Base-by-base conservation (phyloP, 805 yeast genomes). In the Brettanomyces sp. region DNA sequence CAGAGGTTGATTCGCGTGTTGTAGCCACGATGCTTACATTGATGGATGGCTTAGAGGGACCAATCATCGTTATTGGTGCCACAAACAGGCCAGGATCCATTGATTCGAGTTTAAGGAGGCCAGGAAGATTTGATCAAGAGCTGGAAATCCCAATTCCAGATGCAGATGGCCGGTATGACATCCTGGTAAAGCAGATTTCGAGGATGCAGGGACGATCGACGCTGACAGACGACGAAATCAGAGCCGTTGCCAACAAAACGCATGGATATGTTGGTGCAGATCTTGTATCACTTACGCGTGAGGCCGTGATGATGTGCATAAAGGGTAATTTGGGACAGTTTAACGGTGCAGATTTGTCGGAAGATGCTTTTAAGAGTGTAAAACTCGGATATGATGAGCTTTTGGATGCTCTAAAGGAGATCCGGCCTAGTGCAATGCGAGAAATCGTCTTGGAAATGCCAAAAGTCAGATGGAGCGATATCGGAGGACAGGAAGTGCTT, bases 191-290 rank as follows among this genome's bases (percentile, higher is more conserved):
- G 52, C 85, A 83, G 52, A 74, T 91, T 46, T 56, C 58, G 1
- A 72, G 67, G 41, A 80, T 82, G 78, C 66, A 65, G 39, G 69
- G 67, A 41, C 81, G 80, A 54, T 42, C 42, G n/a, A 65, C 64
- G 0, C 61, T 91, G 36, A 58, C 70, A 0, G 66, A 60, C 0
- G 79, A 69, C 0, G 82, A 85, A 36, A 74, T 90, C n/a, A 28
- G 11, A 28, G 56, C 55, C 1, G 65, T 90, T 38, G 87, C 96
- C 0, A 63, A 77, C 4, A 82, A 79, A 57, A 90, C 98, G 0
- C 99, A 93, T 64, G 99, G 99, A 5, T 93, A 87, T 58, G 99
- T 93, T 41, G 99, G 99, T 41, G 96, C 98, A 0, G 99, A 93
- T 66, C 64, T 93, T 42, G 79, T 85, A 3, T 95, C 97, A 0